A percentile compares a stretch with the other conserved stretches of the same genome.
Conservation (phyloP, 768 basidiomycete species). For the Psilocybe subaeruginosa region DNA sequence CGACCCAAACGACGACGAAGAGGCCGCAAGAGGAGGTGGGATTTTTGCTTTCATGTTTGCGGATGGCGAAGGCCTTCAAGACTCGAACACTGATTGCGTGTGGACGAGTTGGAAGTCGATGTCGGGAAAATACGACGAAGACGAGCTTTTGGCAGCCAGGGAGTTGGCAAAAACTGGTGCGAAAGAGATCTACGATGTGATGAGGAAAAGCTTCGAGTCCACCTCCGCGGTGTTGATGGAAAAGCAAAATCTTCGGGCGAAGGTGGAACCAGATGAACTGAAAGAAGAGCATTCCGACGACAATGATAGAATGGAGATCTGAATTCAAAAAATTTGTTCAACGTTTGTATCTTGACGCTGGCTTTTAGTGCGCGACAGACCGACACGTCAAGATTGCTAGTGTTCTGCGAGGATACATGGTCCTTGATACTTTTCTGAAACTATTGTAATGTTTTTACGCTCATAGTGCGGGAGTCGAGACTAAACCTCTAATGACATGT, state of each 20-base stretch:
- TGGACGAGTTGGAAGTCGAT: conserved; percentile 61
- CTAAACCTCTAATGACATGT: too few species aligned
- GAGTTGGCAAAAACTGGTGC: conserved; percentile 54
- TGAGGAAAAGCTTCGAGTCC: conserved; percentile 45
- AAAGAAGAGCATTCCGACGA: conserved; percentile 26
- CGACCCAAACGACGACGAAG: conserved; percentile 54
- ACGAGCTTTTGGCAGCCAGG: conserved; percentile 45
- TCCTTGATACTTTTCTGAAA: too few species aligned
- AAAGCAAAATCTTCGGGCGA: not conserved
- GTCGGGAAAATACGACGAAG: conserved; percentile 37
- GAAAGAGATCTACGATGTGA: conserved; percentile 44
- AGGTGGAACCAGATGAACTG: conserved; percentile 4
- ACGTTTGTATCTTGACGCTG: not conserved
- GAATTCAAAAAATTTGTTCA: conserved; percentile 3
- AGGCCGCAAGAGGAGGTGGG: conserved; percentile 45
- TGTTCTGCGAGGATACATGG: too few species aligned
- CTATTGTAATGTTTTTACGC: too few species aligned
- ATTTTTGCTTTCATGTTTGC: conserved; percentile 73
- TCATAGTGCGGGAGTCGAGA: too few species aligned
- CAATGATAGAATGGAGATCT: conserved; percentile 48
- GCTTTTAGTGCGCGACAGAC: not conserved
- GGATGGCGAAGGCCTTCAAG: conserved; percentile 20
- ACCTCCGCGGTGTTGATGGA: conserved; percentile 3
- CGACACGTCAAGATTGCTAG: too few species aligned
- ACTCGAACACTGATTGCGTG: conserved; percentile 38